Evolutionary conservation across 2,329 filamentous ascomycete genomes (phyloP), one percentile per base, ranked within the genome.

Genomic region (Alternaria panax): DNA sequence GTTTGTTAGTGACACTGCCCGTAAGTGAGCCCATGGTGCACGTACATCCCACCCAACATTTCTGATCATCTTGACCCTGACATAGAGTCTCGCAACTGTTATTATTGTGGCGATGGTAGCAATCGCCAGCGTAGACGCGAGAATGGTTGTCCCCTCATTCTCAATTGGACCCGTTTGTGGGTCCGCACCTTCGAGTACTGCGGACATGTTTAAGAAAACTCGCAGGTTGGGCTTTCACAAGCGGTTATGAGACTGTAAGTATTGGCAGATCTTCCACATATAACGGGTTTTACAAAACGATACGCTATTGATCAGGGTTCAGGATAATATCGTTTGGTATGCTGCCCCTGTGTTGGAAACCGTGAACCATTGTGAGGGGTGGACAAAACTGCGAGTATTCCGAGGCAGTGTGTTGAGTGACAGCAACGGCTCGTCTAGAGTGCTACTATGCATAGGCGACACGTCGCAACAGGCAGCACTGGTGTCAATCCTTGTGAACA

Each of bases 41-140:
- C 70, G 67, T 47, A 74, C 85, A 75, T 87, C 85, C 65, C 79
- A 76, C 3, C 84, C 84, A 22, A 82, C 71, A 50, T 81, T 82
- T 12, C 79, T 80, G 51, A 86, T 81, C 73, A 86, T 79, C 18
- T 71, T 70, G 5, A 80, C 30, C n/a, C 84, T 78, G 27, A 86
- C 85, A 53, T 81, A 84, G 9, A 83, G 62, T 20, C 83, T 78
- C 28, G 79, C 69, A 9, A 75, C 25, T 4, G 82, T 78, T 0
- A 77, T 75, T 16, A 83, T 54, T 2, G 79, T 66, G 0, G 82
- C 80, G 24, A 80, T 55, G 4, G 73, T 67, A 1, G 81, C 79
- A 34, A 84, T 72, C 1, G 78, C 66, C 12, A 81, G 56, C 11
- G 81, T 80, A 5, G 79, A 75, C 5, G 72, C 78, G 18, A 84